These are phyloP conservation scores for Russula ochroleuca DNA, from an alignment of 768 basidiomycete genomes.

Conservation along the genomic window DNA sequence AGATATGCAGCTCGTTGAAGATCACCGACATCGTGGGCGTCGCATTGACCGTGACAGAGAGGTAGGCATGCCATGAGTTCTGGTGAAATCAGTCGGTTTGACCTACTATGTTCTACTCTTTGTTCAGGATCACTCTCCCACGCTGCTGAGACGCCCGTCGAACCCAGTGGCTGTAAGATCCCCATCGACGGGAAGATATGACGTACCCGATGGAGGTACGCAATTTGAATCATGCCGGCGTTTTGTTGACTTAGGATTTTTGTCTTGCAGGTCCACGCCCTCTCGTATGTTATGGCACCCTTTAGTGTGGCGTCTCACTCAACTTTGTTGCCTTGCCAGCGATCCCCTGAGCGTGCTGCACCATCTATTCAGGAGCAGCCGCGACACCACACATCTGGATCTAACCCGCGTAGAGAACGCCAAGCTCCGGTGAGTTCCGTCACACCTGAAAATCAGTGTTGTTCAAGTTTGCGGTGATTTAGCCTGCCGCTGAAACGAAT, in stretches of 20 bases:
- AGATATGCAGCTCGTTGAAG: conserved; percentile 5
- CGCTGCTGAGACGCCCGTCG: neutral
- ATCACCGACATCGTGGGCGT: conserved; percentile 9
- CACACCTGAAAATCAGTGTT: neutral
- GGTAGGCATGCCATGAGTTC: neutral
- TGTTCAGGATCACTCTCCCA: conserved; percentile 5
- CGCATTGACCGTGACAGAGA: conserved; percentile 13
- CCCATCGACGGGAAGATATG: conserved; percentile 7
- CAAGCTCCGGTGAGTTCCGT: conserved; percentile 9
- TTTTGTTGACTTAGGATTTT: neutral
- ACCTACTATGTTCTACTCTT: neutral
- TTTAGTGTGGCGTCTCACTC: neutral
- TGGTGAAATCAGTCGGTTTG: neutral
- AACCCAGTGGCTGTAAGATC: conserved; percentile 7
- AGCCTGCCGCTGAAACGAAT: neutral
- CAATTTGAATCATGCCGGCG: neutral
- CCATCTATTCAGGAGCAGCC: conserved; percentile 7
- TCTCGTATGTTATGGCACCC: conserved; percentile 1
- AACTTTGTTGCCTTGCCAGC: conserved; percentile 5
- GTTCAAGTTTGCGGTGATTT: neutral
- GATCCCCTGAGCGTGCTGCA: conserved; percentile 11
- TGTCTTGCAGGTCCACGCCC: conserved; percentile 1
- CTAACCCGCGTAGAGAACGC: conserved; percentile 15
- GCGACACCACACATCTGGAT: conserved; percentile 5
- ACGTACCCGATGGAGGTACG: conserved; percentile 14